Conservation (phyloP, 257 asterid species). For the Solanum corneliomulleri region DNA sequence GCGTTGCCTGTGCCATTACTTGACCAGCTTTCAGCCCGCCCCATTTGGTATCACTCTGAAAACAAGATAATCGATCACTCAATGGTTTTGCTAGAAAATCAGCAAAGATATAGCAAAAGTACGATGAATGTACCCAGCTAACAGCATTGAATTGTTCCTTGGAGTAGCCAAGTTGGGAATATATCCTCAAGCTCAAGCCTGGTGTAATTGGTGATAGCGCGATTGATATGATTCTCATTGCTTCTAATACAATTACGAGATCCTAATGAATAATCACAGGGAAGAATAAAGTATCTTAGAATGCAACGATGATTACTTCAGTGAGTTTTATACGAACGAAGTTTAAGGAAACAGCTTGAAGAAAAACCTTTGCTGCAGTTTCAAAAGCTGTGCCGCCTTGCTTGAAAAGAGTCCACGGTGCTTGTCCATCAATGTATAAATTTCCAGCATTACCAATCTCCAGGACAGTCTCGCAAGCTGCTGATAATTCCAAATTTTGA, state of each 20-base stretch:
- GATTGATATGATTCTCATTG: slow-evolving; percentile 76
- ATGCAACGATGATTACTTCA: background rate
- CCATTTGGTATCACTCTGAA: slow-evolving; percentile 79
- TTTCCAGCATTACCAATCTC: slow-evolving; percentile 90
- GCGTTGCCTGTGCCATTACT: slow-evolving; percentile 55
- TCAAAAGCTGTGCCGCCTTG: slow-evolving; percentile 68
- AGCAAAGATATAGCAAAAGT: slow-evolving; percentile 3
- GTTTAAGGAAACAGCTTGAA: background rate
- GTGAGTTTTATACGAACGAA: background rate
- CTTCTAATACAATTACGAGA: slow-evolving; percentile 61
- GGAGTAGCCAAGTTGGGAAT: slow-evolving; percentile 79
- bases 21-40: slow-evolving; percentile 83
- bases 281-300: background rate
- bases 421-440: slow-evolving; percentile 56
- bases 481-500: slow-evolving; percentile 65
- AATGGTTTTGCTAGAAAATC: background rate
- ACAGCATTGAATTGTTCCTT: slow-evolving; percentile 62
- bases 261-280: slow-evolving; percentile 34
- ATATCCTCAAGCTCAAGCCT: slow-evolving; percentile 51
- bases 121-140: slow-evolving; percentile 52
- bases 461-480: slow-evolving; percentile 82
- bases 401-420: slow-evolving; percentile 93
- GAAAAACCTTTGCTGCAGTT: slow-evolving; percentile 75
- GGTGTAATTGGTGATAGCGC: slow-evolving; percentile 82
- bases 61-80: background rate